Base-by-base conservation (phyloP, 2,329 filamentous ascomycete species). In the Paramyrothecium sp. region DNA sequence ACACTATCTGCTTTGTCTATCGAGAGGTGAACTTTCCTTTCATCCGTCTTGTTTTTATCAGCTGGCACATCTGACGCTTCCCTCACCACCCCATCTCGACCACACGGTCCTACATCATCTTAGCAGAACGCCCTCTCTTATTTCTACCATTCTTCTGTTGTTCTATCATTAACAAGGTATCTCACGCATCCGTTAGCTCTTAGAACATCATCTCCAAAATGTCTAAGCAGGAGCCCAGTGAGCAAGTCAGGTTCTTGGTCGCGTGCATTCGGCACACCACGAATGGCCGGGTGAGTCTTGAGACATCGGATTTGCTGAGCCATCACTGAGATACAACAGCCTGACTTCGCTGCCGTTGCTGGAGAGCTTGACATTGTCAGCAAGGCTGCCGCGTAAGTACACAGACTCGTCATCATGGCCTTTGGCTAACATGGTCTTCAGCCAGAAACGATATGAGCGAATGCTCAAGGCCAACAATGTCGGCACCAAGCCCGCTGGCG, bases 321-420 rank as follows among this genome's bases (percentile, higher is more conserved):
- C 8, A 7, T 10, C 13, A 30, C 64, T 64, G 26, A 63, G 49
- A 10, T 7, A 3, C 3, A 20, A 17, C 56, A 90, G 88, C 79
- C 89, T 7, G 83, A 91, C 65, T 91, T 89, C 62, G 73, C 71
- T 7, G 78, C 80, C 52, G 89, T 91, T n/a, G 85, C 86, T 12
- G 74, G 78, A 17, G 87, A 90, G 64, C 84, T 86, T 47, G 73
- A 71, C 21, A 88, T 91, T 41, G 78, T 87, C 34, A 78, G 74
- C 70, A 89, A 89, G 72, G 87, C 82, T 16, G 89, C 89, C 21
- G 88, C 88, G 89, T 91, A 81, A 80, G 88, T 82, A 19, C 11
- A 3, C 22, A 21, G 2, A 50, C 5, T 34, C 34, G 33, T 38
- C 20, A 12, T 33, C 38, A 17, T 48, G 13, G n/a, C 3, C 23